phyloP scores from a whole-genome alignment of 73 alveolate genomes.

The Paramecium sonneborni region DNA sequence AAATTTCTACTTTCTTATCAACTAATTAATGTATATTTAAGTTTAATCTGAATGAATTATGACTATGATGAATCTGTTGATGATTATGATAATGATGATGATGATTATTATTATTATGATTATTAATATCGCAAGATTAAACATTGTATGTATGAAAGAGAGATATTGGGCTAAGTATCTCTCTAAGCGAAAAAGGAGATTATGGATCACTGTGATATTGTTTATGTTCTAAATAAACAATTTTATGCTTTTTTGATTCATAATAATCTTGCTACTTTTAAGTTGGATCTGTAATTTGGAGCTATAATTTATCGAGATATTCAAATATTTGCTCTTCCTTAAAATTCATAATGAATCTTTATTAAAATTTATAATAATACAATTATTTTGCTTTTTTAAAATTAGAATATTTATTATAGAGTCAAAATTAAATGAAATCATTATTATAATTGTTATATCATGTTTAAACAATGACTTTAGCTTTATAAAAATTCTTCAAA shows the following conservation, averaged over 20 bases:
- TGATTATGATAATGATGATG: neutral
- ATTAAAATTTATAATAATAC: neutral
- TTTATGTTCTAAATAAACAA: neutral
- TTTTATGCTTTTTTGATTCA: neutral
- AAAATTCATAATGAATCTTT: neutral
- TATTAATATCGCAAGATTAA: neutral
- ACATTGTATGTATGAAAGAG: neutral
- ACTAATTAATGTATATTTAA: neutral
- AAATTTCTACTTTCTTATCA: neutral
- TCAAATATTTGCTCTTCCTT: neutral
- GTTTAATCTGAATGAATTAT: neutral
- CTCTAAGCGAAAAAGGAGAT: neutral
- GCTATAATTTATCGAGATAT: neutral
- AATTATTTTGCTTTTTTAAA: neutral
- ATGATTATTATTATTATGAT: no score
- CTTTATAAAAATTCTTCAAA: constrained; percentile 36
- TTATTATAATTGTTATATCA: neutral
- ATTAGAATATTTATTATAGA: neutral
- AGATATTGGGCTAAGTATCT: neutral
- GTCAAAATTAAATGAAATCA: neutral
- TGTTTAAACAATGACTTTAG: neutral
- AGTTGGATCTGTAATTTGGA: constrained; percentile 24
- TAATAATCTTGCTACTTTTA: neutral
- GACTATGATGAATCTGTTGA: neutral
- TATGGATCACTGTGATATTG: neutral